A percentile compares a stretch with the other conserved stretches of the same genome.
phyloP scores from a whole-genome alignment of 768 basidiomycete genomes.

The Leccinum disarticulatum region DNA sequence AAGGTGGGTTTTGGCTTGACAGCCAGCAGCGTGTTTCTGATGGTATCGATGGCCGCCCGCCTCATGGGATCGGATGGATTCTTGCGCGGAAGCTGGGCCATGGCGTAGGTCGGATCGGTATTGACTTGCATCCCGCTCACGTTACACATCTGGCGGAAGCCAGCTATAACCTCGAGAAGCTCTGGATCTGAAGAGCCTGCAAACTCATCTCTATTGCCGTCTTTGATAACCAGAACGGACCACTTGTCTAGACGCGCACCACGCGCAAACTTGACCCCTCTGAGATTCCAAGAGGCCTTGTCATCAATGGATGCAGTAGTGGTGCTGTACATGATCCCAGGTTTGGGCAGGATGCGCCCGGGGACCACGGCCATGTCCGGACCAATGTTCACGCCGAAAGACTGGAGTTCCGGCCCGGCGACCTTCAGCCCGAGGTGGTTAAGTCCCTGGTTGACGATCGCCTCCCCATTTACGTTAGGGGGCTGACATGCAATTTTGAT shows the following conservation, averaged over 20 bases:
- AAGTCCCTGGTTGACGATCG: constrained; percentile 45
- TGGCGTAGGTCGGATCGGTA: constrained; percentile 29
- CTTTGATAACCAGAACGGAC: constrained; percentile 68
- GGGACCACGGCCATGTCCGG: constrained; percentile 55
- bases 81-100: constrained; percentile 51
- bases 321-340: constrained; percentile 40
- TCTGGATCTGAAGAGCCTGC: constrained; percentile 49
- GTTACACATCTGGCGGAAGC: constrained; percentile 63
- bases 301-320: constrained; percentile 39
- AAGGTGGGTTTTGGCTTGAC: constrained; percentile 42
- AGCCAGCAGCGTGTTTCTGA: constrained; percentile 41
- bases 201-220: constrained; percentile 63
- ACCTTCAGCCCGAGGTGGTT: constrained; percentile 41
- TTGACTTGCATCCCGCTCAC: constrained; percentile 60
- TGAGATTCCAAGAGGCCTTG: constrained; percentile 52
- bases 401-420: constrained; percentile 35
- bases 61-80: constrained; percentile 55
- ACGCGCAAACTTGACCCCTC: constrained; percentile 56
- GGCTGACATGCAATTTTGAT: constrained; percentile 49
- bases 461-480: constrained; percentile 47
- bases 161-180: constrained; percentile 44
- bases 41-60: constrained; percentile 43
- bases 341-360: constrained; percentile 48
- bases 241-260: constrained; percentile 60
- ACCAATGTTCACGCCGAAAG: constrained; percentile 48